Percentiles rank a stretch among this genome's conserved stretches.
Conservation (phyloP, 1,284 basidiomycete species). For the Macrocystidia cucumis region DNA sequence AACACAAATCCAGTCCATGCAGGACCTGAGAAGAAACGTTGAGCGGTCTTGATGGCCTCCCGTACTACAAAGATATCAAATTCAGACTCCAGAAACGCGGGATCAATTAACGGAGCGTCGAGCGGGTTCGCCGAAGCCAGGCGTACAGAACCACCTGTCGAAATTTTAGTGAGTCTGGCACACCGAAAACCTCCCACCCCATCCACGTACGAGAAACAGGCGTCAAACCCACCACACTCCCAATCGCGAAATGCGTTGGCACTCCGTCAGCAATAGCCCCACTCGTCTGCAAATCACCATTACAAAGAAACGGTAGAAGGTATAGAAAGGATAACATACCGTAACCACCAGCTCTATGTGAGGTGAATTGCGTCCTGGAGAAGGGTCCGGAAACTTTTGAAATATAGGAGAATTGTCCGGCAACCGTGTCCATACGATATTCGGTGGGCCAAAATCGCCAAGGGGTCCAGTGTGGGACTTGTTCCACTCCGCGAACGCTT, state of each 20-base stretch:
- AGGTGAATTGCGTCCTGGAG: slow-evolving; percentile 13
- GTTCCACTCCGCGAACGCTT: slow-evolving; percentile 12
- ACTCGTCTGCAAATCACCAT: not conserved
- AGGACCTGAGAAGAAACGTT: slow-evolving; percentile 18
- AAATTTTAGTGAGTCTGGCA: no score
- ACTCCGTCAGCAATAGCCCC: not conserved
- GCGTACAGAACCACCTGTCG: slow-evolving; percentile 22
- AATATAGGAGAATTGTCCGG: slow-evolving; percentile 12
- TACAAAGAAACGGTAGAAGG: not conserved
- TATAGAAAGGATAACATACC: slow-evolving; percentile 5
- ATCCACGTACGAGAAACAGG: slow-evolving; percentile 7
- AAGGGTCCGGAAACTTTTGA: slow-evolving; percentile 11
- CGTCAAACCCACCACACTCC: slow-evolving; percentile 5
- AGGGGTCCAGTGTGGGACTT: slow-evolving; percentile 11
- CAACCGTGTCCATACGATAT: slow-evolving; percentile 13
- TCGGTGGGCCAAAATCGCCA: slow-evolving; percentile 5
- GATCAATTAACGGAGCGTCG: slow-evolving; percentile 24
- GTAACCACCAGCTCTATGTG: slow-evolving; percentile 14
- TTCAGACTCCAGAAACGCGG: slow-evolving; percentile 17
- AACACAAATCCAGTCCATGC: slow-evolving; percentile 24
- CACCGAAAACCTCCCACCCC: not conserved
- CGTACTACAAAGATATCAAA: slow-evolving; percentile 23
- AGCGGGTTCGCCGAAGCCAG: slow-evolving; percentile 11
- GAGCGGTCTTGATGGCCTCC: slow-evolving; percentile 17
- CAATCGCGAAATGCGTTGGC: slow-evolving; percentile 2